phyloP scores from a whole-genome alignment of 345 rosid species.

The Citrus reticulata region DNA sequence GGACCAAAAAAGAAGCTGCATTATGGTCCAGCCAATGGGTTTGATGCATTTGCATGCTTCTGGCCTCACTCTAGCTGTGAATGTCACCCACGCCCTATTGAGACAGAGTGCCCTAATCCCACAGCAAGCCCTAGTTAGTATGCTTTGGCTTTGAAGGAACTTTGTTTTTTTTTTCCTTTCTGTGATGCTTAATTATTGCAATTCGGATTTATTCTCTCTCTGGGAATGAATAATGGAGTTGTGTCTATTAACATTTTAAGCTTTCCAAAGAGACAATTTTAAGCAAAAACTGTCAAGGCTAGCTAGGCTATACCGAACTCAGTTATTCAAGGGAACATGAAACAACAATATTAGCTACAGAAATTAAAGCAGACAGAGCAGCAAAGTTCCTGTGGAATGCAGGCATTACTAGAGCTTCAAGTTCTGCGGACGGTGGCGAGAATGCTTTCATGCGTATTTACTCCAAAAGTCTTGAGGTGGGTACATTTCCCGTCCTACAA shows the following conservation, averaged over 20 bases:
- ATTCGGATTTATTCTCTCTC: neutral
- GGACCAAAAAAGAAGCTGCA: conserved; percentile 19
- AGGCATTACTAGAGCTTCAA: neutral
- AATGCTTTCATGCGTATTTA: neutral
- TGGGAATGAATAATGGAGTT: neutral
- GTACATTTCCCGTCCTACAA: neutral
- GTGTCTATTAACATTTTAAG: neutral
- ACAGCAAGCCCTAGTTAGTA: conserved; percentile 15
- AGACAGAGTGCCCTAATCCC: conserved; percentile 3
- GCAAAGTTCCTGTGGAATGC: neutral
- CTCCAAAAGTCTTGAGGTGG: too few species aligned
- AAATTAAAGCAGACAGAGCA: neutral
- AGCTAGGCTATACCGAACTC: neutral
- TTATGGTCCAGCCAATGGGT: neutral
- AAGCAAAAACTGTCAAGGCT: neutral
- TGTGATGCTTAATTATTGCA: neutral
- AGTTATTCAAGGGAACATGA: too few species aligned
- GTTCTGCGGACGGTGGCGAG: neutral
- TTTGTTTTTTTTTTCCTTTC: neutral
- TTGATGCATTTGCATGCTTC: neutral
- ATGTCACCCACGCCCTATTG: neutral
- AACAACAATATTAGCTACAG: neutral
- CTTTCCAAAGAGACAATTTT: neutral
- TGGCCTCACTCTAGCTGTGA: conserved; percentile 14
- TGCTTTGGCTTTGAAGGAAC: neutral